A percentile compares a stretch with the other conserved stretches of the same genome.
Conservation (phyloP, 305 asterid species). For the Fraxinus greggii region DNA sequence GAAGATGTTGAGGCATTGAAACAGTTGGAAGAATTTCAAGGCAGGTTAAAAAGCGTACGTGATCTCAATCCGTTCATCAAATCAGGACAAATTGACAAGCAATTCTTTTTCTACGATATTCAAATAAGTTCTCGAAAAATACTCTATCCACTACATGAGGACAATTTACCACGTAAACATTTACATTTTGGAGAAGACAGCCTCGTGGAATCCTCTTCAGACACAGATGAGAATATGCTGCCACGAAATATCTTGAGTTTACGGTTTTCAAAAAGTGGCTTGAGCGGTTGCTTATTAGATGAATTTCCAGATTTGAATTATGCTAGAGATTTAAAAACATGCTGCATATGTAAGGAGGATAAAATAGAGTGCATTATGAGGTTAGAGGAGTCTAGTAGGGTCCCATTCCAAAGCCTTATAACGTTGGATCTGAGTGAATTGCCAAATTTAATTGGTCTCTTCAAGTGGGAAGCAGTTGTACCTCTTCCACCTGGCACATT, state of each 20-base stretch:
- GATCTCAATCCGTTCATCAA: neutral
- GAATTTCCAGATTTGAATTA: neutral
- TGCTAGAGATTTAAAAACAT: neutral
- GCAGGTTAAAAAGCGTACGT: neutral
- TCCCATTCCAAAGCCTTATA: neutral
- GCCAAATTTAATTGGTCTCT: neutral
- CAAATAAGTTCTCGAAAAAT: neutral
- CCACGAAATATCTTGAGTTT: neutral
- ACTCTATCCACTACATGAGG: too few relatives aligned
- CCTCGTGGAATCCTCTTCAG: neutral
- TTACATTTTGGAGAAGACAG: neutral
- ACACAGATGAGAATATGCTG: neutral
- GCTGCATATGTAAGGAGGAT: rapidly evolving
- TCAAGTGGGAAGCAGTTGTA: neutral
- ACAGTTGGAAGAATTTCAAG: neutral
- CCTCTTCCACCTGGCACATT: neutral
- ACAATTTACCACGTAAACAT: neutral
- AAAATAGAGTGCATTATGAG: neutral
- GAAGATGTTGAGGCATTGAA: neutral
- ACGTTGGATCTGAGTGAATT: rapidly evolving
- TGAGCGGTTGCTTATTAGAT: neutral
- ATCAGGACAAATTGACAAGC: neutral
- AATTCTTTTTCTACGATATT: neutral
- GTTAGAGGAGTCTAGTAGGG: neutral
- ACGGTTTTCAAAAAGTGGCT: neutral